Conservation (phyloP, 805 yeast genomes). For the Nakazawaea ambrosiae region DNA sequence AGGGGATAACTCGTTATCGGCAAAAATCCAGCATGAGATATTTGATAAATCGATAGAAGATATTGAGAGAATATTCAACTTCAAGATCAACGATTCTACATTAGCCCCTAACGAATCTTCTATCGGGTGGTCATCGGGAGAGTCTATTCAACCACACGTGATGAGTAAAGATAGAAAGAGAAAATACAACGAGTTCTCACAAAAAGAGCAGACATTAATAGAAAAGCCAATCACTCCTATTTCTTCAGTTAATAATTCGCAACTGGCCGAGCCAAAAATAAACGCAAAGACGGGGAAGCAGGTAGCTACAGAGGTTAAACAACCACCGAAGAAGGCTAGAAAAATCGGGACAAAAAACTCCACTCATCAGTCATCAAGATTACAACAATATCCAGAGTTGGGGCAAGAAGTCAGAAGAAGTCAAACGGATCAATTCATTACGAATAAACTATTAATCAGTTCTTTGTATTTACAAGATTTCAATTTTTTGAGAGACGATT, state of each 20-base stretch:
- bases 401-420: background rate
- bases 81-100: slow-evolving; percentile 8
- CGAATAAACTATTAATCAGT: background rate
- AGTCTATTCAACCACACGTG: background rate
- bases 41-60: slow-evolving; percentile 11
- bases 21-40: slow-evolving; percentile 9
- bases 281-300: background rate
- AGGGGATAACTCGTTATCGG: background rate
- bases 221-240: background rate
- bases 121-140: background rate
- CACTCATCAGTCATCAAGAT: background rate
- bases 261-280: background rate
- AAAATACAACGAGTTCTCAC: background rate
- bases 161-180: background rate
- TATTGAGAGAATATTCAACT: slow-evolving; percentile 11
- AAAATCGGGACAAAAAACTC: background rate
- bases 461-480: slow-evolving; percentile 9
- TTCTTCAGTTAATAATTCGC: background rate
- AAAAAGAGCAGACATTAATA: background rate
- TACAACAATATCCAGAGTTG: background rate
- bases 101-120: background rate
- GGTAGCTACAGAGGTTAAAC: background rate
- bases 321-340: background rate
- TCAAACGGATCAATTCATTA: background rate
- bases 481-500: slow-evolving; percentile 8